Conservation (phyloP, 257 asterid genomes). For the Nicotiana undulata region DNA sequence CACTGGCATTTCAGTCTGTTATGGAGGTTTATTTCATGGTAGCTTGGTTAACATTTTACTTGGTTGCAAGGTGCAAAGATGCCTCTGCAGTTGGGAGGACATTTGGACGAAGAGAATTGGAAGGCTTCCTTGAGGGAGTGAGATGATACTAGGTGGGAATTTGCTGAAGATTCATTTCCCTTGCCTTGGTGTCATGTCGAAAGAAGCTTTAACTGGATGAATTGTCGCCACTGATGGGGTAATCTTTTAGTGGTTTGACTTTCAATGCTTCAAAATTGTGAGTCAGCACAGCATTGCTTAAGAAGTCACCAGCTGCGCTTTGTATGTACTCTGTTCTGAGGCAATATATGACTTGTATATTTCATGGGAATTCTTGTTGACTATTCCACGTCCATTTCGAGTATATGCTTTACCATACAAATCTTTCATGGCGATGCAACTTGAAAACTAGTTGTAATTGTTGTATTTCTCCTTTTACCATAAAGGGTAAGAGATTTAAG, state of each 20-base stretch:
- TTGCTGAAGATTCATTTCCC: slow-evolving; percentile 11
- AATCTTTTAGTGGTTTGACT: slow-evolving; percentile 27
- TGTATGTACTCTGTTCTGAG: slow-evolving; percentile 42
- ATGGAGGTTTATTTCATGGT: slow-evolving; percentile 85
- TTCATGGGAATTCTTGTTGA: slow-evolving; percentile 40
- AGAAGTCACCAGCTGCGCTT: slow-evolving; percentile 35
- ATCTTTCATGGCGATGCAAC: slow-evolving; percentile 4
- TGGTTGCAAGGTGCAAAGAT: slow-evolving; percentile 68
- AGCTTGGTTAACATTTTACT: slow-evolving; percentile 74
- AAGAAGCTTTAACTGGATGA: slow-evolving; percentile 10
- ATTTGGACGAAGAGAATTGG: slow-evolving; percentile 71
- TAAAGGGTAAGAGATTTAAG: slow-evolving; percentile 1
- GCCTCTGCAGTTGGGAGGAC: slow-evolving; percentile 53
- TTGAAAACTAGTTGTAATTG: slow-evolving; percentile 6
- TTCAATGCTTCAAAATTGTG: slow-evolving; percentile 27
- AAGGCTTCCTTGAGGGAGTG: slow-evolving; percentile 51
- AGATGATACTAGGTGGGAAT: slow-evolving; percentile 34
- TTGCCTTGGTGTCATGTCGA: slow-evolving; percentile 5
- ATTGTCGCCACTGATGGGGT: slow-evolving; percentile 23
- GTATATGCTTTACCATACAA: background rate
- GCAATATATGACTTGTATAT: slow-evolving; percentile 52
- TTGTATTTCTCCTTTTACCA: slow-evolving; percentile 6
- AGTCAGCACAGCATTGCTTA: slow-evolving; percentile 44
- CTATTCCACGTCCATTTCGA: slow-evolving; percentile 23
- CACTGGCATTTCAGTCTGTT: slow-evolving; percentile 53